Percentiles rank a stretch among this genome's conserved stretches.
Conservation (phyloP, 129 eudicot genomes). For the Flaveria robusta region DNA sequence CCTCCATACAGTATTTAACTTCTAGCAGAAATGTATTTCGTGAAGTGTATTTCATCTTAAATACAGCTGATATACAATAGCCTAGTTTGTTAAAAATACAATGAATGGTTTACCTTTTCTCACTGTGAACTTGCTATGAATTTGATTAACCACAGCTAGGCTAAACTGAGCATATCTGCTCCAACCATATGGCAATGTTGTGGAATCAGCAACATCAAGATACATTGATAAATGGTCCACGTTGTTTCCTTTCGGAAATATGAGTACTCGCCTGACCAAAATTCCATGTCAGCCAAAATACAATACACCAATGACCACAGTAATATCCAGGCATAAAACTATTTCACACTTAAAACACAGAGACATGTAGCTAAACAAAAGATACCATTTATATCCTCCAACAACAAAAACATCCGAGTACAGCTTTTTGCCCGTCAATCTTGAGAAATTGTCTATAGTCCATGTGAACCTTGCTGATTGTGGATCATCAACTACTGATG, state of each 20-base stretch:
- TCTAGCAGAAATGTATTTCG: neutral
- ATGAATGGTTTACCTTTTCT: slow-evolving; percentile 59
- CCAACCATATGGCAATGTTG: slow-evolving; percentile 81
- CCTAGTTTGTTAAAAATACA: neutral
- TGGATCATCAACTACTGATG: slow-evolving; percentile 64
- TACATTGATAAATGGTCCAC: slow-evolving; percentile 83
- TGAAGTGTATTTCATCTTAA: neutral
- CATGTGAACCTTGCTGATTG: slow-evolving; percentile 75
- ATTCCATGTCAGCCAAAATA: neutral
- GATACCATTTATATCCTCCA: slow-evolving; percentile 89
- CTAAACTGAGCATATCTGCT: slow-evolving; percentile 84
- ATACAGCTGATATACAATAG: neutral
- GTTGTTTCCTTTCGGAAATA: slow-evolving; percentile 89
- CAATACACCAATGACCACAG: no score
- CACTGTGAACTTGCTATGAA: slow-evolving; percentile 59
- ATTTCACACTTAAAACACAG: neutral
- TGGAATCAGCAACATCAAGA: slow-evolving; percentile 83
- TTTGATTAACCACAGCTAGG: slow-evolving; percentile 68
- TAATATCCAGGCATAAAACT: neutral
- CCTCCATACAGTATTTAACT: neutral
- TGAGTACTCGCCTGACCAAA: slow-evolving; percentile 70
- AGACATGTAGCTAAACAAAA: neutral
- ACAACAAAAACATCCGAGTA: slow-evolving; percentile 69
- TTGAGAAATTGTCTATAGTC: slow-evolving; percentile 72
- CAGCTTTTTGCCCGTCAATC: slow-evolving; percentile 58